phyloP scores from a whole-genome alignment of 2,329 filamentous ascomycete genomes.

The Apiospora phragmitis region DNA sequence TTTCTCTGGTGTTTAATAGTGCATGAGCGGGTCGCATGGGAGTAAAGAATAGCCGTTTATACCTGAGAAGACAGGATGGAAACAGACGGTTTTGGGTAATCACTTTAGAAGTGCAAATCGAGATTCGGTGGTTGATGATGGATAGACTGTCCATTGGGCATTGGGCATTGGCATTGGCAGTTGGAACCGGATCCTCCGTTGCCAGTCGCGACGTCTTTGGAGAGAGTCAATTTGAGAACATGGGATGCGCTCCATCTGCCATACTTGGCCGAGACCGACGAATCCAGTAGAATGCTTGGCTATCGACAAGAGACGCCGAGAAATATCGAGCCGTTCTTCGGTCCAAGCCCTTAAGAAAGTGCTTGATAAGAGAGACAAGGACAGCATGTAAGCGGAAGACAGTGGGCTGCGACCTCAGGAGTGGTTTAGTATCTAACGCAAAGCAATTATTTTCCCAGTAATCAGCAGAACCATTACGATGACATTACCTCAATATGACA shows the following conservation, averaged over 20 bases:
- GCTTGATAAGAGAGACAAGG: not conserved
- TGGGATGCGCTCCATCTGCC: not conserved
- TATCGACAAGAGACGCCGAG: not conserved
- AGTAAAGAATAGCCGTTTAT: not conserved
- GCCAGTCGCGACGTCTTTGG: not conserved
- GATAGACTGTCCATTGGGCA: not conserved
- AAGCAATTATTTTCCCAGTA: not conserved
- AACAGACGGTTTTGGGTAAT: not conserved
- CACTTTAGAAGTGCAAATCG: not conserved
- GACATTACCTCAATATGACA: constrained; percentile 2
- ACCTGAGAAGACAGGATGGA: not conserved
- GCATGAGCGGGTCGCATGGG: not conserved
- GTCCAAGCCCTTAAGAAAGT: not conserved
- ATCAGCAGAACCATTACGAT: not conserved
- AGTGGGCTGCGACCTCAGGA: not conserved
- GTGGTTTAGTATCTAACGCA: not conserved
- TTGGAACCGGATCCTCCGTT: not conserved
- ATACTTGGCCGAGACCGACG: not conserved
- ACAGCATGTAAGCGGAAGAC: not conserved
- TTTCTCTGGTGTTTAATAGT: not conserved
- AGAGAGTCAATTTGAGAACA: not conserved
- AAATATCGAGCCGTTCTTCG: not conserved
- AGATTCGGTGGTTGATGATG: not conserved
- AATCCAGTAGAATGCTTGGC: not conserved
- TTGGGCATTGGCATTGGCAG: not conserved